Evolutionary conservation across 2,329 filamentous ascomycete species (phyloP).

Genomic region (Grosmannia huntii): DNA sequence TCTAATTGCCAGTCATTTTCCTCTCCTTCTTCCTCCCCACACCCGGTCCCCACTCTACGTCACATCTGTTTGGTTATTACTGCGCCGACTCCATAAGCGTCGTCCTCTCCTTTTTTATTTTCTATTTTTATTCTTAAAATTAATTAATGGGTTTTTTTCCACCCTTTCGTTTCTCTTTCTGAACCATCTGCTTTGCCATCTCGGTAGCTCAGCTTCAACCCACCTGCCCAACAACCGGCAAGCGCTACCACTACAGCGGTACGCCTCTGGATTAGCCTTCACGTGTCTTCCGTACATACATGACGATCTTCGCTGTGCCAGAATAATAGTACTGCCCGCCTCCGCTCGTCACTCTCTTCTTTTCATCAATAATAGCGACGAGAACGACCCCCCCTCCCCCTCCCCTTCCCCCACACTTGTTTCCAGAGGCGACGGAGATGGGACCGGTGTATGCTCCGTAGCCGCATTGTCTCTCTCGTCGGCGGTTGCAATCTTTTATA

Average conservation of each 20-base stretch:
- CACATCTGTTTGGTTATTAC: neutral
- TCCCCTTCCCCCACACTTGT: neutral
- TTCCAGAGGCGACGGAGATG: neutral
- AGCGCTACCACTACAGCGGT: neutral
- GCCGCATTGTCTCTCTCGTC: neutral
- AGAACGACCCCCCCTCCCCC: neutral
- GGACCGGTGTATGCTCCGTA: neutral
- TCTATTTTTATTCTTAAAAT: neutral
- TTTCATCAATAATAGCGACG: neutral
- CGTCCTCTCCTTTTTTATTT: neutral
- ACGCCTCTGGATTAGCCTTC: neutral
- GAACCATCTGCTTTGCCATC: neutral
- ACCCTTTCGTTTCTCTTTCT: neutral
- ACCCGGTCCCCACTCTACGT: constrained; percentile 1
- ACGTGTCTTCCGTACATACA: neutral
- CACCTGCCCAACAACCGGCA: neutral
- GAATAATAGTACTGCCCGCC: neutral
- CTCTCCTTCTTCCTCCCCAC: neutral
- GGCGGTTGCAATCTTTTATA: neutral
- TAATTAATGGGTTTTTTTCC: neutral
- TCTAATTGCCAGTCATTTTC: neutral
- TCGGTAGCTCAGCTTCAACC: neutral
- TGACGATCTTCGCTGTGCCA: neutral
- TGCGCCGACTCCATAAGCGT: neutral
- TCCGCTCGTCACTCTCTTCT: neutral